Conservation (phyloP, 805 yeast genomes). For the Yarrowia porcina region DNA sequence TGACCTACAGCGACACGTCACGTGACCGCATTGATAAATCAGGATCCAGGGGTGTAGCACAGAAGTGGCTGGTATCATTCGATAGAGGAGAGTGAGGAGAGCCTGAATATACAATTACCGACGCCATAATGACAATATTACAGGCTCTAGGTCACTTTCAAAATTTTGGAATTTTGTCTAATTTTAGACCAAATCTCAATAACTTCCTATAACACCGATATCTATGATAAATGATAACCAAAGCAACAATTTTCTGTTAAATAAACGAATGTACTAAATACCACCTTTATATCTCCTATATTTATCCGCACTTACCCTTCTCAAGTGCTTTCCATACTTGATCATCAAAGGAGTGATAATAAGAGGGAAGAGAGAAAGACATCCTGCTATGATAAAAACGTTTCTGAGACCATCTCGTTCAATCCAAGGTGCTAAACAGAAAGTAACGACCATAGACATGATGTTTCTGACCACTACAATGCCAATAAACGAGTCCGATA, state of each 20-base stretch:
- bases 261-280: no score
- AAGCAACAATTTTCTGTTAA: no score
- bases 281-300: not conserved
- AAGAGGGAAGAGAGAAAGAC: not conserved
- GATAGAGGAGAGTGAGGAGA: not conserved
- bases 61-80: not conserved
- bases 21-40: no score
- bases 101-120: no score
- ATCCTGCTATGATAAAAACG: not conserved
- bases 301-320: not conserved
- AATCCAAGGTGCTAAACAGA: not conserved
- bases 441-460: not conserved
- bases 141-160: no score
- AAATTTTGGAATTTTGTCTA: no score
- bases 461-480: slow-evolving; percentile 7
- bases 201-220: no score
- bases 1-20: not conserved
- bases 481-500: not conserved
- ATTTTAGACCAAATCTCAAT: no score
- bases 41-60: not conserved
- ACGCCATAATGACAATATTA: no score
- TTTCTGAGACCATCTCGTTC: not conserved
- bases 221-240: no score
- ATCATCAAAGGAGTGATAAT: not conserved
- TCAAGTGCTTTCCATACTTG: not conserved